Percentiles rank a stretch among this genome's conserved stretches.
Evolutionary conservation across 2,329 filamentous ascomycete species (phyloP).

Genomic region (Fusarium kyushuense): DNA sequence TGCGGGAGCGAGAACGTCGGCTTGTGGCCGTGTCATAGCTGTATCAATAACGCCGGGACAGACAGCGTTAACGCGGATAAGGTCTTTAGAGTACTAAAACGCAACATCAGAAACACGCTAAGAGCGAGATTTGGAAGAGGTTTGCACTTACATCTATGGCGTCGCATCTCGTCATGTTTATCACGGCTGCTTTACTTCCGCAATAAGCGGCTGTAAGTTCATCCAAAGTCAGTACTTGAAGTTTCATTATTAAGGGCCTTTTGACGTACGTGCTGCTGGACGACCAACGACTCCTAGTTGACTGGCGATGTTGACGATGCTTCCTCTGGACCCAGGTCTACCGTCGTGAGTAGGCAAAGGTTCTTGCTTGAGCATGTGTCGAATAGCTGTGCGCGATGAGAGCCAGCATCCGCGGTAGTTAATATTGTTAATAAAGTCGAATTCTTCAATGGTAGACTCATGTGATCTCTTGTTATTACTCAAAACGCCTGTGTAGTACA

Average conservation of each 20-base stretch:
- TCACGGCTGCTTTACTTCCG: constrained; percentile 68
- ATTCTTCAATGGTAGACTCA: constrained; percentile 45
- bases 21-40: constrained; percentile 58
- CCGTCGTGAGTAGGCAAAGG: constrained; percentile 54
- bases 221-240: neutral
- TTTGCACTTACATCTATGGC: constrained; percentile 17
- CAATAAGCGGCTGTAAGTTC: constrained; percentile 63
- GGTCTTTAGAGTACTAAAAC: constrained; percentile 61
- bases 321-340: constrained; percentile 50
- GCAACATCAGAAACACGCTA: neutral
- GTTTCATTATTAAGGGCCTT: fast-evolving
- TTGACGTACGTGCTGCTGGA: constrained; percentile 52
- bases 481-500: neutral
- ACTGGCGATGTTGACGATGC: constrained; percentile 65
- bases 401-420: constrained; percentile 67
- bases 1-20: constrained; percentile 2
- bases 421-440: constrained; percentile 65
- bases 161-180: constrained; percentile 69
- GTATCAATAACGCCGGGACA: constrained; percentile 73
- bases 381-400: constrained; percentile 58
- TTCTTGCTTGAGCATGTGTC: constrained; percentile 60
- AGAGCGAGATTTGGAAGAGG: neutral
- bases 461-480: constrained; percentile 24
- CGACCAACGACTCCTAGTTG: constrained; percentile 64
- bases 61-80: constrained; percentile 66